These are phyloP conservation scores for Linderniella brevidens DNA, from an alignment of 257 asterid species.

Conservation along the genomic window DNA sequence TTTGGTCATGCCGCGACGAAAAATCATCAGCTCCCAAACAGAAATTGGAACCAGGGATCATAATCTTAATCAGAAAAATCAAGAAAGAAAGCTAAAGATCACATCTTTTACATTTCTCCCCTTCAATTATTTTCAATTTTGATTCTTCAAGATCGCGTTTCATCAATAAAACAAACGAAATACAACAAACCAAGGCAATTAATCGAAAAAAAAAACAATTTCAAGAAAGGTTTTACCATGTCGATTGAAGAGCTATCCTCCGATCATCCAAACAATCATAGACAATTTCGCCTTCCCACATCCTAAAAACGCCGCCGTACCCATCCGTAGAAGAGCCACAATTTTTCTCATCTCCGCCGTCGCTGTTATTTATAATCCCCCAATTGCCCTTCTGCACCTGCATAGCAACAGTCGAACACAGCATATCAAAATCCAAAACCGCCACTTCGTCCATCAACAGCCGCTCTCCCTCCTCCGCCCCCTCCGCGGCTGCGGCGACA, in stretches of 20 bases:
- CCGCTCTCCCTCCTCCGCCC: conserved; percentile 33
- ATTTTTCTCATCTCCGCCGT: conserved; percentile 10
- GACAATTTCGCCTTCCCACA: conserved; percentile 95
- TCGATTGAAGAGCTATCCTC: conserved; percentile 58
- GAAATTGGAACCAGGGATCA: neutral
- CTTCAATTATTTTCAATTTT: neutral
- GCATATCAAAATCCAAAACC: conserved; percentile 72
- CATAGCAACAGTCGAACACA: conserved; percentile 81
- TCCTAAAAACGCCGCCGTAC: conserved; percentile 46
- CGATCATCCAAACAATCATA: conserved; percentile 65
- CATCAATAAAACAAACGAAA: neutral
- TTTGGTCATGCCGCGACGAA: neutral
- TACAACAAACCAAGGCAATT: neutral
- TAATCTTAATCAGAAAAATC: neutral
- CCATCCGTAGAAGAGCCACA: conserved; percentile 24
- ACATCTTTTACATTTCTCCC: no score
- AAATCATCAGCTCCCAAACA: neutral
- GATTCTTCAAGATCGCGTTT: neutral
- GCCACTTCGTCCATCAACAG: conserved; percentile 36
- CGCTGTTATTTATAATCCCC: conserved; percentile 33
- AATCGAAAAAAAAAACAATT: neutral
- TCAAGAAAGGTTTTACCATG: conserved; percentile 33
- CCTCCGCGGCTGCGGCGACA: conserved; percentile 12
- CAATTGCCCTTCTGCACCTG: conserved; percentile 62
- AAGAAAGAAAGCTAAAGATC: neutral